These are phyloP conservation scores for Candida dajiaensis DNA, from an alignment of 805 yeast species.

Conservation along the genomic window DNA sequence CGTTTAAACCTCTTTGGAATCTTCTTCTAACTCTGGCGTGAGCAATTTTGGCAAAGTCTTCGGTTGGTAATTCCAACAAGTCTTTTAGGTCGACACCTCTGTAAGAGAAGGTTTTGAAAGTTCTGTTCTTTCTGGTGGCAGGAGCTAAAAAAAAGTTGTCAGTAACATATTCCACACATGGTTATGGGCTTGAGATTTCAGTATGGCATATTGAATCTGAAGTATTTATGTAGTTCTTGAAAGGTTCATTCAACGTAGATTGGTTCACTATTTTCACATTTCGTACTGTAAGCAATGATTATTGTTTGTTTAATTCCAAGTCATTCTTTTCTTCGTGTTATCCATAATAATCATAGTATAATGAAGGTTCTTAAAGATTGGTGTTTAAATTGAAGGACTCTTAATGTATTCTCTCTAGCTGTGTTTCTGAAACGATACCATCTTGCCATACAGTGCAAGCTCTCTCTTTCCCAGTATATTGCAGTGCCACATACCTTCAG, in stretches of 20 bases:
- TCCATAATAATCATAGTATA: too few relatives aligned
- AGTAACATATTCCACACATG: constrained; percentile 7
- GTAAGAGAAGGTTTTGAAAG: constrained; percentile 95
- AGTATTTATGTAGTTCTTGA: too few relatives aligned
- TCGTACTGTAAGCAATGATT: too few relatives aligned
- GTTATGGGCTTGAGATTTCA: not conserved
- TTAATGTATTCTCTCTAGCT: not conserved
- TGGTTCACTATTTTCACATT: too few relatives aligned
- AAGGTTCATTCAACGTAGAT: too few relatives aligned
- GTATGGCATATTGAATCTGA: too few relatives aligned
- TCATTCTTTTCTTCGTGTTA: too few relatives aligned
- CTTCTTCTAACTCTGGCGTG: constrained; percentile 99
- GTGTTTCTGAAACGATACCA: too few relatives aligned
- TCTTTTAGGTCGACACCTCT: constrained; percentile 97
- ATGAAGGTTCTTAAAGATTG: too few relatives aligned
- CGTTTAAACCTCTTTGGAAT: constrained; percentile 94
- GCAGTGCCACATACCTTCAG: constrained; percentile 25
- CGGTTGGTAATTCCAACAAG: constrained; percentile 88
- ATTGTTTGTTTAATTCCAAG: too few relatives aligned
- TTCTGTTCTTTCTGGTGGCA: constrained; percentile 74
- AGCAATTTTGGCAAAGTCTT: constrained; percentile 94
- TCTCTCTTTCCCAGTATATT: not conserved
- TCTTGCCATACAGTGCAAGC: not conserved
- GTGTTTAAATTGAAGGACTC: too few relatives aligned
- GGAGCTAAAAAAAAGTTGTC: constrained; percentile 26